Evolutionary conservation across 176 grass and related monocot genomes (phyloP).

Genomic region (Zea luxurians): DNA sequence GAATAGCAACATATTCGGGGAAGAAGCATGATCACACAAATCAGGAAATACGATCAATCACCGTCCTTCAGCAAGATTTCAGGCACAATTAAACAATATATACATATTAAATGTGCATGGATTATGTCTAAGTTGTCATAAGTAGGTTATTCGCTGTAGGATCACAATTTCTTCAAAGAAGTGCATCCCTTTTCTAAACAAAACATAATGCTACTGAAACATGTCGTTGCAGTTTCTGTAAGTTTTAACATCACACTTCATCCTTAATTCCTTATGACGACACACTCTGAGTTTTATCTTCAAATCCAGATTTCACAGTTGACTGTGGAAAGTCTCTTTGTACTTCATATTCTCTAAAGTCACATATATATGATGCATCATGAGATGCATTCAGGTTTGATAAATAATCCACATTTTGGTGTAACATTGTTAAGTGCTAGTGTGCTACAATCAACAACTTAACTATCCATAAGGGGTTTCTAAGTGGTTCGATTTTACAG

Average conservation of each 20-base stretch:
- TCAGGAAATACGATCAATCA: not conserved
- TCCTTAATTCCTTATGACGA: not conserved
- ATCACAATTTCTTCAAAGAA: not conserved
- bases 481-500: not conserved
- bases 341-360: not conserved
- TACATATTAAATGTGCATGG: not conserved
- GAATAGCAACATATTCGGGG: not conserved
- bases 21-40: not conserved
- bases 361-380: not conserved
- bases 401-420: too few relatives aligned
- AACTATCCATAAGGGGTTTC: not conserved
- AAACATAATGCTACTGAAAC: slow-evolving; percentile 1
- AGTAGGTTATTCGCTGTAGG: not conserved
- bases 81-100: not conserved
- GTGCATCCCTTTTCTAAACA: not conserved
- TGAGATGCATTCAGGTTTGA: not conserved
- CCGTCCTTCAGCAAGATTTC: not conserved
- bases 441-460: not conserved
- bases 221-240: not conserved
- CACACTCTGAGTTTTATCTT: not conserved
- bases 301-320: not conserved
- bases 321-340: not conserved
- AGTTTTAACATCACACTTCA: not conserved
- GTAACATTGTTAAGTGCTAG: too few relatives aligned
- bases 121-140: not conserved